Conservation (phyloP, 371 early-diverging fungal species). For the Actinomortierella wolfii region DNA sequence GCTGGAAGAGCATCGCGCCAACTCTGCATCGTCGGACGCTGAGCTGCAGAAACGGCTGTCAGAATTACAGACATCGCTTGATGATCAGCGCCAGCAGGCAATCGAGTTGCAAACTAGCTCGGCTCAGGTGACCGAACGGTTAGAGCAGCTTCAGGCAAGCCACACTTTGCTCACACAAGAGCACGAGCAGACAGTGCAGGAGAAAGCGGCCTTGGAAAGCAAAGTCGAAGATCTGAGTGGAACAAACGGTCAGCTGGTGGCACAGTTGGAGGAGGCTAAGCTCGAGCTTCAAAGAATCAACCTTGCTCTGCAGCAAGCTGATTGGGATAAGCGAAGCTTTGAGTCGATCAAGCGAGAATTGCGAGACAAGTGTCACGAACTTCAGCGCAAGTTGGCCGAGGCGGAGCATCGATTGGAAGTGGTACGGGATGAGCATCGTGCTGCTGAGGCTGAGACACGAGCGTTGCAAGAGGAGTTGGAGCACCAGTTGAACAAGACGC, state of each 20-base stretch:
- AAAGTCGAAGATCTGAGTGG: slow-evolving; percentile 11
- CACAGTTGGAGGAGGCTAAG: slow-evolving; percentile 10
- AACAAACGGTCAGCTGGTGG: not conserved
- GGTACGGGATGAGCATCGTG: slow-evolving; percentile 18
- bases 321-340: slow-evolving; percentile 21
- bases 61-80: slow-evolving; percentile 5
- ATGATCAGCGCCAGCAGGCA: slow-evolving; percentile 13
- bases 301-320: slow-evolving; percentile 27
- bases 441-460: slow-evolving; percentile 27
- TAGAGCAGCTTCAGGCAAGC: slow-evolving; percentile 4
- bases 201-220: not conserved
- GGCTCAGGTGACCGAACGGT: slow-evolving; percentile 4
- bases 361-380: slow-evolving; percentile 20
- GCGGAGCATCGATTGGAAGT: slow-evolving; percentile 33
- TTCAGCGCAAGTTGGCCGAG: slow-evolving; percentile 31
- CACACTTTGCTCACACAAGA: slow-evolving; percentile 5
- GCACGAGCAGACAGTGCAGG: slow-evolving; percentile 7
- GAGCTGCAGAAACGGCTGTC: slow-evolving; percentile 18
- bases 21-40: slow-evolving; percentile 4
- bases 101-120: slow-evolving; percentile 5
- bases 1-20: slow-evolving; percentile 21
- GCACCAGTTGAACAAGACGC: slow-evolving; percentile 21
- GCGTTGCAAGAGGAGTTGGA: slow-evolving; percentile 42
- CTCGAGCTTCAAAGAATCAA: slow-evolving; percentile 6
- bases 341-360: slow-evolving; percentile 27